A percentile compares a stretch with the other conserved stretches of the same genome.
phyloP scores from a whole-genome alignment of 495 filamentous ascomycete genomes.

The Bacidia gigantensis region DNA sequence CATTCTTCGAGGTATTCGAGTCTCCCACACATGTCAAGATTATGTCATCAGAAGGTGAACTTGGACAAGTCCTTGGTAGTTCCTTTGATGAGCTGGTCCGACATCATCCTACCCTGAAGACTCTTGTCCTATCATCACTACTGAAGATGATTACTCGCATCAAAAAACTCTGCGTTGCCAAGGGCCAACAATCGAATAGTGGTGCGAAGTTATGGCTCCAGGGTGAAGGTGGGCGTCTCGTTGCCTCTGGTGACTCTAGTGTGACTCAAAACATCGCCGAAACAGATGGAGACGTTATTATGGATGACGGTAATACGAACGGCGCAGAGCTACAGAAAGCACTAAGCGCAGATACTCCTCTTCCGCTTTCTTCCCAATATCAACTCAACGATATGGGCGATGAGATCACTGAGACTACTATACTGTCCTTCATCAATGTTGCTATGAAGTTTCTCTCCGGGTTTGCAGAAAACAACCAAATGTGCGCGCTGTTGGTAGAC shows the following conservation, averaged over 20 bases:
- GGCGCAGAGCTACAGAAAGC: constrained; percentile 11
- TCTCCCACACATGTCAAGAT: constrained; percentile 77
- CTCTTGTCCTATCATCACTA: constrained; percentile 63
- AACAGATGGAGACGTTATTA: constrained; percentile 14
- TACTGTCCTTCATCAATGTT: constrained; percentile 38
- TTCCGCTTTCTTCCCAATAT: constrained; percentile 24
- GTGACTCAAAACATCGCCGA: constrained; percentile 17
- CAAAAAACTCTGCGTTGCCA: constrained; percentile 48
- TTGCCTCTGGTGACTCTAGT: constrained; percentile 35
- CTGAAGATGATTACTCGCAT: constrained; percentile 75
- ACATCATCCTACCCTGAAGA: constrained; percentile 76
- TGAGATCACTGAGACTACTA: background rate
- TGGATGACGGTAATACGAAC: constrained; percentile 10
- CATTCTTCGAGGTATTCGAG: constrained; percentile 89
- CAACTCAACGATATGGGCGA: constrained; percentile 26
- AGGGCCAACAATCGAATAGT: constrained; percentile 51
- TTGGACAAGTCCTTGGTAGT: constrained; percentile 42
- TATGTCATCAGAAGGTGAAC: constrained; percentile 56
- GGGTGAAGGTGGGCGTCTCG: constrained; percentile 34
- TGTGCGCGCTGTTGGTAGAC: constrained; percentile 63
- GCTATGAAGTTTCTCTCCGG: constrained; percentile 61
- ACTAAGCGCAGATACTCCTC: constrained; percentile 18
- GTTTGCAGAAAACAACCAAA: constrained; percentile 61
- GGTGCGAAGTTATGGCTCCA: constrained; percentile 69
- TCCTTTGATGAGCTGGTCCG: constrained; percentile 90